Base-by-base conservation (phyloP, 176 grass and related monocot species). In the Ampelocalamus luodianensis region DNA sequence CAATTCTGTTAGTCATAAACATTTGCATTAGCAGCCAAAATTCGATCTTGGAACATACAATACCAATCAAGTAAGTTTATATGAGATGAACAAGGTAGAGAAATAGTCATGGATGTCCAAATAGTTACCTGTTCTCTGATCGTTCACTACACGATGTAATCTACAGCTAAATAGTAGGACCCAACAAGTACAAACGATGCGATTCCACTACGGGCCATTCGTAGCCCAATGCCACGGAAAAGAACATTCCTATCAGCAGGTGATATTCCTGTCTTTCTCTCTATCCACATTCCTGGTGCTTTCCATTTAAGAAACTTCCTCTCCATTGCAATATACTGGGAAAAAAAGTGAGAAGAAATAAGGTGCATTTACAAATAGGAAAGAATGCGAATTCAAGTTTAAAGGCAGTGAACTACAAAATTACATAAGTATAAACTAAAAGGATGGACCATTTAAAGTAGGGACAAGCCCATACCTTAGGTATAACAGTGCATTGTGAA, bases 221-320 rank as follows among this genome's bases (percentile, higher is more conserved):
- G 80, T 76, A 92, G 73, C 27, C 89, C 60, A 74, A 99, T 67
- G 29, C 93, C 93, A 68, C 86, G 83, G 43, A 96, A 99, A 50
- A 94, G 81, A 43, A 96, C 74, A 76, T 84, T 89, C 87, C 93
- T 90, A 81, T 92, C 91, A 56, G 80, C 84, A 53, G 84, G 91
- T 46, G 90, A 91, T 65, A 91, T 91, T 72, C 96, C 93, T 3
- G 96, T 95, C 66, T 89, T 51, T 64, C 96, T 90, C 88, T 98
- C 96, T 79, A 98, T 79, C 93, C 90, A 95, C 23, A 76, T 80
- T 92, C 93, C 93, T 50, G 91, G 80, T 79, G 85, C 71, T 76
- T 78, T 88, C 93, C 91, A 96, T 83, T 87, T 92, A 45, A 94
- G 89, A 80, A 94, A 85, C 78, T 90, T 98, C 79, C 91, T 93